These are phyloP conservation scores for Globisporangium echinulatum DNA, from an alignment of 352 stramenopile genomes.

Conservation along the genomic window DNA sequence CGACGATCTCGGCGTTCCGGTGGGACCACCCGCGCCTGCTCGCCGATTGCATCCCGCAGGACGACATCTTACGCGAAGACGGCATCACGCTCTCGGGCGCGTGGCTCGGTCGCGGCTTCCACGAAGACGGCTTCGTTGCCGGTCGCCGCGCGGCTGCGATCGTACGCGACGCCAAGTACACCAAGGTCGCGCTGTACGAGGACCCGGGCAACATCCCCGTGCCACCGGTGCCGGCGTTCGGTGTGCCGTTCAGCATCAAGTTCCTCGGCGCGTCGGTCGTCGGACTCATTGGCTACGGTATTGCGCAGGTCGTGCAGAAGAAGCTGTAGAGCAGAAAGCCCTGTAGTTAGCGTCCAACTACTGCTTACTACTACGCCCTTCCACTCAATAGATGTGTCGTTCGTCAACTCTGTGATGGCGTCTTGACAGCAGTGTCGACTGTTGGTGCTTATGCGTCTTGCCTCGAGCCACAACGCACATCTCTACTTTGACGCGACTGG, in stretches of 20 bases:
- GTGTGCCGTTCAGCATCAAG: slow-evolving; percentile 63
- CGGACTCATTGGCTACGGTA: slow-evolving; percentile 55
- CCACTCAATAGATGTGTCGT: too few species aligned
- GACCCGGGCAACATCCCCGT: slow-evolving; percentile 77
- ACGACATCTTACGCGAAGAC: slow-evolving; percentile 82
- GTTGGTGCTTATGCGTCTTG: too few species aligned
- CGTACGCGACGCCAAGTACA: slow-evolving; percentile 69
- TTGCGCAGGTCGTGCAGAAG: slow-evolving; percentile 45
- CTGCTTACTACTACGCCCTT: too few species aligned
- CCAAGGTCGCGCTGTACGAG: slow-evolving; percentile 66
- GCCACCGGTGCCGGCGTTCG: slow-evolving; percentile 65
- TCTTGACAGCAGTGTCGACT: too few species aligned
- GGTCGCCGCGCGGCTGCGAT: slow-evolving; percentile 72
- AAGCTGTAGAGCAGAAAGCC: slow-evolving; percentile 20
- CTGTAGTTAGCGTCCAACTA: too few species aligned
- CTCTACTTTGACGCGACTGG: too few species aligned
- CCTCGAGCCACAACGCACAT: too few species aligned
- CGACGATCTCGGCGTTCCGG: slow-evolving; percentile 68
- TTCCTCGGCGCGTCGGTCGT: slow-evolving; percentile 42
- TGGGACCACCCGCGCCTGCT: slow-evolving; percentile 83
- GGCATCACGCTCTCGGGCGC: slow-evolving; percentile 75
- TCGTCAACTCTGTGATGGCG: too few species aligned
- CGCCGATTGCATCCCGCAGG: slow-evolving; percentile 77
- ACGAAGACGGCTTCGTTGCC: slow-evolving; percentile 85
- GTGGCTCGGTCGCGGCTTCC: slow-evolving; percentile 81